Evolutionary conservation across 768 basidiomycete species (phyloP).

Genomic region (Boletus pseudopeckii): DNA sequence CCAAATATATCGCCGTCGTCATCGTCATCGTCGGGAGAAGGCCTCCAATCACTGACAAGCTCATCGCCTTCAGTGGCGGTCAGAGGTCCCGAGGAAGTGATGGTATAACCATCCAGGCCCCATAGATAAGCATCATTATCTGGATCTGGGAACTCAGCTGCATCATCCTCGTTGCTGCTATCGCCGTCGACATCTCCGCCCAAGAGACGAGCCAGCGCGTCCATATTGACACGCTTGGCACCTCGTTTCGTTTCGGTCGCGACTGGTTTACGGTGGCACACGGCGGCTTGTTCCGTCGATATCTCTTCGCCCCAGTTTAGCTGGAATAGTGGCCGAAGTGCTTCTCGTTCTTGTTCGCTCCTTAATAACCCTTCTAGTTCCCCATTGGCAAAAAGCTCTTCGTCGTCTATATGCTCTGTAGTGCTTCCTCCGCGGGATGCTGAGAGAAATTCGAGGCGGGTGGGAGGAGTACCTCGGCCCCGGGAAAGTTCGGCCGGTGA

Average conservation of each 20-base stretch:
- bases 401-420: conserved; percentile 52
- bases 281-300: conserved; percentile 23
- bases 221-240: conserved; percentile 49
- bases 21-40: conserved; percentile 31
- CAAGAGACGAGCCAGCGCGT: conserved; percentile 53
- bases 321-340: conserved; percentile 36
- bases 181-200: conserved; percentile 26
- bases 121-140: conserved; percentile 19
- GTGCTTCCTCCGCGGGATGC: conserved; percentile 55
- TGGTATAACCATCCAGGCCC: conserved; percentile 13
- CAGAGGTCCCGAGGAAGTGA: conserved; percentile 5
- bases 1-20: conserved; percentile 12
- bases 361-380: conserved; percentile 65
- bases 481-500: conserved; percentile 28
- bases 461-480: conserved; percentile 37
- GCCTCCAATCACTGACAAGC: conserved; percentile 47
- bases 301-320: conserved; percentile 36
- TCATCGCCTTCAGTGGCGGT: conserved; percentile 28
- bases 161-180: conserved; percentile 23
- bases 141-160: conserved; percentile 17
- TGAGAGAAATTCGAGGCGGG: conserved; percentile 64
- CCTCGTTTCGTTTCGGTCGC: conserved; percentile 29
- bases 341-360: conserved; percentile 46
- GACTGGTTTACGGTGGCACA: not conserved
- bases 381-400: conserved; percentile 67